phyloP scores from a whole-genome alignment of 75 land plant species.

The Selaginella tamariscina region DNA sequence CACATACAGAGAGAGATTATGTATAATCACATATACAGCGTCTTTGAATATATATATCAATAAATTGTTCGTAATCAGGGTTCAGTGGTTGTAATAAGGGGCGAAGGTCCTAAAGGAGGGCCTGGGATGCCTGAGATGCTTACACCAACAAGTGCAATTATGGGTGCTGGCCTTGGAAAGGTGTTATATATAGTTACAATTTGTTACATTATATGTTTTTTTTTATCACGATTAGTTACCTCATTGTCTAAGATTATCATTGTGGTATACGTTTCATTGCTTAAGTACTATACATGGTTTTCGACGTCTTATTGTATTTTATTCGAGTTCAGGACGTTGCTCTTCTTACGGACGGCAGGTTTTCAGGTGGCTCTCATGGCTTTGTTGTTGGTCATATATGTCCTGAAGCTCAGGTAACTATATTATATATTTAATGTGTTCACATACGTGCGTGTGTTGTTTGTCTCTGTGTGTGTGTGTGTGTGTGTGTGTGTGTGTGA shows the following conservation, averaged over 20 bases:
- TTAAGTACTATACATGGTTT: neutral
- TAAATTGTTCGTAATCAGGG: slow-evolving; percentile 64
- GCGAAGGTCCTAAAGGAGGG: slow-evolving; percentile 97
- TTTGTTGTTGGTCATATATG: slow-evolving; percentile 95
- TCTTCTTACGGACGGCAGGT: slow-evolving; percentile 85
- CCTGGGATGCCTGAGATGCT: slow-evolving; percentile 99
- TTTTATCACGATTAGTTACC: too few species aligned
- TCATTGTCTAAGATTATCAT: too few species aligned
- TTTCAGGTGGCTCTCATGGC: slow-evolving; percentile 99
- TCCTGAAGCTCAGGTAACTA: slow-evolving; percentile 83
- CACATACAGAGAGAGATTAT: neutral
- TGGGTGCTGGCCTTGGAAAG: slow-evolving; percentile 99
- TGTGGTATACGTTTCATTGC: neutral
- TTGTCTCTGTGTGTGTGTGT: too few species aligned
- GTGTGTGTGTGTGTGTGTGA: too few species aligned
- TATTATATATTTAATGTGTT: neutral
- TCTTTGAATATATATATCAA: too few species aligned
- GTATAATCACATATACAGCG: too few species aligned
- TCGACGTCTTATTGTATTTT: neutral
- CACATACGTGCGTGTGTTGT: too few species aligned
- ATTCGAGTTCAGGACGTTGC: slow-evolving; percentile 60
- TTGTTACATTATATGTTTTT: neutral
- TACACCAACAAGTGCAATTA: slow-evolving; percentile 98
- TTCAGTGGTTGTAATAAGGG: slow-evolving; percentile 79
- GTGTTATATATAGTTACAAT: slow-evolving; percentile 23